These are phyloP conservation scores for Fusarium anguioides DNA, from an alignment of 2,329 filamentous ascomycete genomes.

Conservation along the genomic window DNA sequence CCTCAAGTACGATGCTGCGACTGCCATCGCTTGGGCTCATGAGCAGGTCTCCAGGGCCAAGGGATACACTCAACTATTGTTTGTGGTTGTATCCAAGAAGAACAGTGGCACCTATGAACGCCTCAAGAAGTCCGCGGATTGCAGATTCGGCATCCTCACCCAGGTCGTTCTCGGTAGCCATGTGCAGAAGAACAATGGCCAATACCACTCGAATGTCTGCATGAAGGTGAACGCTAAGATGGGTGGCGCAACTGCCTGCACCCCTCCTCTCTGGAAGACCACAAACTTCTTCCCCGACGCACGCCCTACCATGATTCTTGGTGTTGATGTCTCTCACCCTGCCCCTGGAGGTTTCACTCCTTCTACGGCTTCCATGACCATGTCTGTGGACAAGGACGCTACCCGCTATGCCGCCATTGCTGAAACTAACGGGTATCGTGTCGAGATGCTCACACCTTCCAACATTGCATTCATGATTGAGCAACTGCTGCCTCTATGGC, in stretches of 20 bases:
- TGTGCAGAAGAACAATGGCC: slow-evolving; percentile 74
- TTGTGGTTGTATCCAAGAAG: slow-evolving; percentile 80
- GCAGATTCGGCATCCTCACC: slow-evolving; percentile 82
- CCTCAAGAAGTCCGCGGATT: slow-evolving; percentile 90
- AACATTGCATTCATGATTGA: slow-evolving; percentile 76
- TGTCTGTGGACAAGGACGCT: slow-evolving; percentile 77
- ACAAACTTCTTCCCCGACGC: slow-evolving; percentile 52
- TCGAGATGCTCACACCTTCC: slow-evolving; percentile 78
- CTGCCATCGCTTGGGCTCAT: slow-evolving; percentile 59
- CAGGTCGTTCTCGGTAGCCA: slow-evolving; percentile 82
- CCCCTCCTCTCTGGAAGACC: slow-evolving; percentile 50
- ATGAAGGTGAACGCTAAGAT: slow-evolving; percentile 99
- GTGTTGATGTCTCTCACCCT: slow-evolving; percentile 89
- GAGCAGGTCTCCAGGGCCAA: slow-evolving; percentile 64
- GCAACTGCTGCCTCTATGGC: slow-evolving; percentile 74
- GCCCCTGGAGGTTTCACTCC: slow-evolving; percentile 72
- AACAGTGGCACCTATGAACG: slow-evolving; percentile 80
- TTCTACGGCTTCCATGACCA: slow-evolving; percentile 89
- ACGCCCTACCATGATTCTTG: slow-evolving; percentile 82
- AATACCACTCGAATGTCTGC: slow-evolving; percentile 92
- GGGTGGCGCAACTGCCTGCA: slow-evolving; percentile 78
- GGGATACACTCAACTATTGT: slow-evolving; percentile 76
- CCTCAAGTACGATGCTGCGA: slow-evolving; percentile 56
- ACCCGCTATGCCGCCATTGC: slow-evolving; percentile 82
- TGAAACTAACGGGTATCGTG: slow-evolving; percentile 84